These are phyloP conservation scores for Furcasterigmium furcatum DNA, from an alignment of 2,329 filamentous ascomycete species.

Conservation along the genomic window DNA sequence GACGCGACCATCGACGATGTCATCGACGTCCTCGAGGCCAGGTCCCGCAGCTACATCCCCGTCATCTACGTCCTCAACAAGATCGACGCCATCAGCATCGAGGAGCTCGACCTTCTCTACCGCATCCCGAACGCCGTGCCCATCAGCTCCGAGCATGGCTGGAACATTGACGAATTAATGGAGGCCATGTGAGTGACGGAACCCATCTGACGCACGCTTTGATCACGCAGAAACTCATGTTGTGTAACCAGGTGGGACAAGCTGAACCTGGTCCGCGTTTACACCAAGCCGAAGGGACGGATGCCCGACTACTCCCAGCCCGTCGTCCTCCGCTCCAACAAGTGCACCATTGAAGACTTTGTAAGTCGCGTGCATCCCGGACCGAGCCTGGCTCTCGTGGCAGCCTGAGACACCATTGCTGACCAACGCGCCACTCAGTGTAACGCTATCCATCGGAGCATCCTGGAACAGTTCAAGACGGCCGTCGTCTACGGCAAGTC, in stretches of 20 bases:
- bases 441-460: constrained; percentile 94
- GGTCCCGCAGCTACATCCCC: constrained; percentile 94
- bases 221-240: background rate
- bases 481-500: constrained; percentile 97
- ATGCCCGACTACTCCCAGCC: constrained; percentile 89
- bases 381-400: background rate
- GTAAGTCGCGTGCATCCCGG: constrained; percentile 54
- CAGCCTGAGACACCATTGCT: constrained; percentile 25
- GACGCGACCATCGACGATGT: constrained; percentile 96
- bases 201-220: constrained; percentile 1
- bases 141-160: constrained; percentile 95
- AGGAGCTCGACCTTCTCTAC: constrained; percentile 94
- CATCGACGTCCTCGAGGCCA: constrained; percentile 93
- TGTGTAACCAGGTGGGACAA: constrained; percentile 72
- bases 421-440: constrained; percentile 55
- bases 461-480: constrained; percentile 91
- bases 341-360: constrained; percentile 94
- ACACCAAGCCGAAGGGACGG: constrained; percentile 97
- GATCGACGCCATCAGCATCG: constrained; percentile 96
- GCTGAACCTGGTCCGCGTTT: constrained; percentile 84
- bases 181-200: constrained; percentile 70
- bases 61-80: constrained; percentile 99
- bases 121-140: constrained; percentile 95
- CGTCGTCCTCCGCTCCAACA: constrained; percentile 79
- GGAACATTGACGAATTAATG: constrained; percentile 96